phyloP scores from a whole-genome alignment of 1,284 basidiomycete genomes.

The Leccinum fallax region DNA sequence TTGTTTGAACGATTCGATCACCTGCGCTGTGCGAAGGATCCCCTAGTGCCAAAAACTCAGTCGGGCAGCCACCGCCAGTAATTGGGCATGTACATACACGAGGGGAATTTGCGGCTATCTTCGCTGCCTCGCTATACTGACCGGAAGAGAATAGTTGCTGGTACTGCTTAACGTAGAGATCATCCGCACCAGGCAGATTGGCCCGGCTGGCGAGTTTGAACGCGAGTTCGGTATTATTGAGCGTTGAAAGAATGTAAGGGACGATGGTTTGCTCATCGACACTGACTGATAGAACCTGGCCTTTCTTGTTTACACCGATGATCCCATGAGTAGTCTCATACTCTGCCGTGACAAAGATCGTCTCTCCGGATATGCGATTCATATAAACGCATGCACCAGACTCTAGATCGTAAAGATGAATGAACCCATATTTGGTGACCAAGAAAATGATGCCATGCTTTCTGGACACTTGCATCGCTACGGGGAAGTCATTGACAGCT shows the following conservation, averaged over 20 bases:
- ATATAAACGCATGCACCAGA: slow-evolving; percentile 99
- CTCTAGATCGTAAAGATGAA: slow-evolving; percentile 99
- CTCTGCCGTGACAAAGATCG: slow-evolving; percentile 98
- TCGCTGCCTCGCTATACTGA: slow-evolving; percentile 96
- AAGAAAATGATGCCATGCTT: slow-evolving; percentile 98
- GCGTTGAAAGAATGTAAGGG: slow-evolving; percentile 90
- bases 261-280: slow-evolving; percentile 97
- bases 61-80: neutral
- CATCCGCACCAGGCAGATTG: slow-evolving; percentile 97
- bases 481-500: slow-evolving; percentile 99
- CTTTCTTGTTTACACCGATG: slow-evolving; percentile 99
- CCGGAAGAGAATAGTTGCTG: slow-evolving; percentile 90
- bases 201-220: slow-evolving; percentile 98
- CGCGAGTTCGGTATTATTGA: slow-evolving; percentile 98
- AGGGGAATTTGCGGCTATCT: slow-evolving; percentile 97
- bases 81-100: slow-evolving; percentile 48
- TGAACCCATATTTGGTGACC: slow-evolving; percentile 99
- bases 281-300: slow-evolving; percentile 96
- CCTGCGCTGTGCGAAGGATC: slow-evolving; percentile 92
- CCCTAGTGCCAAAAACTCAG: slow-evolving; percentile 58
- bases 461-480: slow-evolving; percentile 98
- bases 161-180: slow-evolving; percentile 96
- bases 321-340: slow-evolving; percentile 95
- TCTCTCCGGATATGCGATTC: slow-evolving; percentile 99
- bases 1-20: slow-evolving; percentile 98